Percentiles rank a stretch among this genome's conserved stretches.
Conservation (phyloP, 768 basidiomycete species). For the Porpolomopsis calyptriformis region DNA sequence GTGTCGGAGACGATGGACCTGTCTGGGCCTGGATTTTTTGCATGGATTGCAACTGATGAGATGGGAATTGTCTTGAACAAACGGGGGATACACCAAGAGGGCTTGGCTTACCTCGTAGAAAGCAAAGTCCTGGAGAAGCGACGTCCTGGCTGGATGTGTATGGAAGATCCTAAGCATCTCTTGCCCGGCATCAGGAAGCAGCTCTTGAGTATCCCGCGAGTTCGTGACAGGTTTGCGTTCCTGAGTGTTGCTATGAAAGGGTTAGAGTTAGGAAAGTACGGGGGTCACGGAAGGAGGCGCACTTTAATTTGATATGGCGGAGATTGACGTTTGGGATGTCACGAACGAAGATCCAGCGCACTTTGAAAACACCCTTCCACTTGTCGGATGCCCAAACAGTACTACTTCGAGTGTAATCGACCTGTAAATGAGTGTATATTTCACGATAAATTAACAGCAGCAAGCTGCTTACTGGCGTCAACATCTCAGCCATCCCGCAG, state of each 20-base stretch:
- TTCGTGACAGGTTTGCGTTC: slow-evolving; percentile 98
- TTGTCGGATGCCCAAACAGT: slow-evolving; percentile 99
- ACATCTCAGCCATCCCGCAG: slow-evolving; percentile 98
- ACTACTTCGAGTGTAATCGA: slow-evolving; percentile 89
- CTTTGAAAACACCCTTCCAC: slow-evolving; percentile 99
- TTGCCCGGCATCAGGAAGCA: slow-evolving; percentile 90
- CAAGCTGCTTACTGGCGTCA: slow-evolving; percentile 60
- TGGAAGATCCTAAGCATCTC: slow-evolving; percentile 96
- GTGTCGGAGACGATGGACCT: slow-evolving; percentile 27
- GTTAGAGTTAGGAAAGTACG: slow-evolving; percentile 11
- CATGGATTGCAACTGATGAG: slow-evolving; percentile 64
- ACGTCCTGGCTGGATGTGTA: slow-evolving; percentile 86
- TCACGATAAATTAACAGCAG: not conserved
- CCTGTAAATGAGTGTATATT: slow-evolving; percentile 26
- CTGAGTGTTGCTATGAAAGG: slow-evolving; percentile 69
- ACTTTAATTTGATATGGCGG: slow-evolving; percentile 85
- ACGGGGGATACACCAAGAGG: not conserved
- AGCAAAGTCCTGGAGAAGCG: slow-evolving; percentile 85
- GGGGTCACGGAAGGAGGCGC: slow-evolving; percentile 14
- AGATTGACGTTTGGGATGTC: slow-evolving; percentile 88
- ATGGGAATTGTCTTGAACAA: not conserved
- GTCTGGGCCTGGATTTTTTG: slow-evolving; percentile 51
- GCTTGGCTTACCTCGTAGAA: slow-evolving; percentile 65
- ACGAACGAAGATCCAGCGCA: slow-evolving; percentile 94
- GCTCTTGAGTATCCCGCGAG: slow-evolving; percentile 94